Percentiles rank a stretch among this genome's conserved stretches.
Conservation (phyloP, 106 monocot species). For the Allium sativum region DNA sequence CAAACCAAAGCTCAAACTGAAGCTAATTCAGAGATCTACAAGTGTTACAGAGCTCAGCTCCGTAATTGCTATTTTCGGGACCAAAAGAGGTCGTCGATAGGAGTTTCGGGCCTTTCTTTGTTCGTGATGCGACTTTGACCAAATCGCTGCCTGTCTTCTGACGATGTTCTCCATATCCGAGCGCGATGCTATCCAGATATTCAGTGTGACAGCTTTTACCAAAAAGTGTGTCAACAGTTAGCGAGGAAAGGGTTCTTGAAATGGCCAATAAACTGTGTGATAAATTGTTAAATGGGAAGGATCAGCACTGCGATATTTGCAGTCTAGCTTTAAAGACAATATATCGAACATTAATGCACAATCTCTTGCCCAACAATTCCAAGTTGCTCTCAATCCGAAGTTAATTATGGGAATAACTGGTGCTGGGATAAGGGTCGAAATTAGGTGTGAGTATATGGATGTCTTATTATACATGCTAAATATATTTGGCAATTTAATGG, state of each 20-base stretch:
- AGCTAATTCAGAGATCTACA: too few species aligned
- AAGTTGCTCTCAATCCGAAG: constrained; percentile 49
- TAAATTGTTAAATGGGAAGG: constrained; percentile 87
- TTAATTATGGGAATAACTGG: constrained; percentile 64
- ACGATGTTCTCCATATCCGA: too few species aligned
- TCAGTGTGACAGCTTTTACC: too few species aligned
- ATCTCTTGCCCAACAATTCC: constrained; percentile 59
- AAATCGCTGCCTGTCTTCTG: too few species aligned
- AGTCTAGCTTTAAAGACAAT: constrained; percentile 96
- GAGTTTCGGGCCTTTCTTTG: too few species aligned
- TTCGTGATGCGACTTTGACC: too few species aligned
- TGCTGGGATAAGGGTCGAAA: constrained; percentile 57
- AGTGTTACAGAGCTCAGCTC: too few species aligned
- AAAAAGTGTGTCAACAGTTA: too few species aligned
- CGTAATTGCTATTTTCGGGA: too few species aligned
- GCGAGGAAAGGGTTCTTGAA: constrained; percentile 73
- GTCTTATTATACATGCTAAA: constrained; percentile 86
- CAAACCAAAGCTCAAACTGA: too few species aligned
- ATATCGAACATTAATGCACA: constrained; percentile 60
- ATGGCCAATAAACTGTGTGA: constrained; percentile 87
- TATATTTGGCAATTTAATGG: constrained; percentile 88
- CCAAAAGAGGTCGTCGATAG: too few species aligned
- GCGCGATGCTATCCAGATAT: too few species aligned
- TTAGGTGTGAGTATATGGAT: constrained; percentile 89
- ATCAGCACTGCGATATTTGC: constrained; percentile 82